Base-by-base conservation (phyloP, 495 filamentous ascomycete genomes). In the Talaromyces proteolyticus region DNA sequence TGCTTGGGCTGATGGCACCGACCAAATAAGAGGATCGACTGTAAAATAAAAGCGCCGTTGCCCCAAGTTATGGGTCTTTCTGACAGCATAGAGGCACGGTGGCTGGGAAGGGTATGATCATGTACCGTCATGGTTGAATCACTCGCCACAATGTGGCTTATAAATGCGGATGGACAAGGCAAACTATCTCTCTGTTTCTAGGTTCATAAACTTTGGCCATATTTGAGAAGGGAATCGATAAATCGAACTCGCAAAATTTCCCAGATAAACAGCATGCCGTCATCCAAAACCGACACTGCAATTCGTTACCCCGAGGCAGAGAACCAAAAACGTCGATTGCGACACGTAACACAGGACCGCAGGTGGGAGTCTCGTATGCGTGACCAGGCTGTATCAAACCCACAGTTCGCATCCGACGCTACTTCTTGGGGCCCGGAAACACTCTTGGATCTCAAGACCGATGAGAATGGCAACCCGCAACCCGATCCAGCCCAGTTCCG, bases 391-490 rank as follows among this genome's bases (percentile, higher is more conserved):
- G 53, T 42, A 18, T 41, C 48, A 6, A 42, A 42, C 36, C 44
- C 48, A 41, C 23, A 54, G 23, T 55, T 55, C 34, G 20, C 51
- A 2, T 18, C 56, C 6, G 44, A 60, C 8, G 52, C 42, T 1
- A 51, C 49, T 10, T 48, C 49, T 23, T 61, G 60, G 63, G 56
- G 49, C 19, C 53, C 63, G 1, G 63, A 65, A 44, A 60, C 69
- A 47, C 29, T 58, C 39, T 46, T 72, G 6, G 57, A 43, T 0
- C 60, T 53, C 8, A 38, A 57, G 8, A 69, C 67, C 56, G 52
- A 73, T 29, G 43, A 56, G 10, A 10, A 59, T 18, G 72, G 69
- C 7, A 64, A 71, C 21, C 62, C 66, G 0, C 63, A 66, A 14
- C 60, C 67, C 18, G 67, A 75, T 20, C 53, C 59, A 6, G 49